Evolutionary conservation across 1,284 basidiomycete genomes (phyloP), one percentile per base, ranked within the genome.

Genomic region (Schizophyllum amplum): DNA sequence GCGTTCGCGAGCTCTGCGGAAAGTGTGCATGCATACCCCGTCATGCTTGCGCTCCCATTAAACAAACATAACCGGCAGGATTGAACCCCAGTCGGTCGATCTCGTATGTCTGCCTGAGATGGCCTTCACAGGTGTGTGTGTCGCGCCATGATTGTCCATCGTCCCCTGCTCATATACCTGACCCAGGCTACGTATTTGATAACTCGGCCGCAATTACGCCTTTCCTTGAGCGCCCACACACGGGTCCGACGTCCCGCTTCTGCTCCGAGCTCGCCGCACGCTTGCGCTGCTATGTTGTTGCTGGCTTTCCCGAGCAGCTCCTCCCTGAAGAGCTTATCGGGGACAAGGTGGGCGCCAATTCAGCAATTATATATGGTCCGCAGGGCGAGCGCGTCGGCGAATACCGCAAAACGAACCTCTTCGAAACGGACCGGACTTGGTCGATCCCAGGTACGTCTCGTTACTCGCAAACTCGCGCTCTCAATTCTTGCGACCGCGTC

Each of bases 41-140:
- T 24, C 24, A 47, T 42, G 42, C 48, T 24, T 9, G 33, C n/a
- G 42, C 27, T 47, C 22, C 20, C 22, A 23, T 47, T 54, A 56
- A 59, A 47, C 49, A 46, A 20, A 53, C 7, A 11, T 48, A 26
- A n/a, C 22, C 1, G 27, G 1, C 65, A 93, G 89, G 58, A 68
- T 94, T 15, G 62, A 74, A 25, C 84, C 87, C 0, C 76, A 78
- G 22, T 79, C 84, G 4, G 68, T 96, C 13, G 94, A 98, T 68
- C 75, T 98, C 5, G 72, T 98, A 6, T 94, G 95, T 62, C 80
- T 97, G 47, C 93, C 94, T 0, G 95, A 98, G 70, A 92, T 94
- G 87, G 82, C 83, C 4, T 85, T 94, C 64, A 86, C 84, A 9
- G 90, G 89, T 88, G 59, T 57, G 67, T 64, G 27, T 59, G 26